Evolutionary conservation across 345 rosid species (phyloP).

Genomic region (Populus pruinosa): DNA sequence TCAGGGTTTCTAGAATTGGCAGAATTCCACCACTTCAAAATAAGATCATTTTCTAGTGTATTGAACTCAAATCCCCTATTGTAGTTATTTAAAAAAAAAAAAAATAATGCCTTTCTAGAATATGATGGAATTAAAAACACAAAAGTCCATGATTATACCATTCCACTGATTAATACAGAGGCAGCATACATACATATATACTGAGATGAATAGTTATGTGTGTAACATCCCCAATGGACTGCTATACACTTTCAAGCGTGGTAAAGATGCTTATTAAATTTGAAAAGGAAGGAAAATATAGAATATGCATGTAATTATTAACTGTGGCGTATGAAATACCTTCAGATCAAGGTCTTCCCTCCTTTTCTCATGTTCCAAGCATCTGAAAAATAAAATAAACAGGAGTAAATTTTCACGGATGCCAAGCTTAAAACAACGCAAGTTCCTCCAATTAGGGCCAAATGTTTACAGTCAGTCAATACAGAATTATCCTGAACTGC

Average conservation of each 20-base stretch:
- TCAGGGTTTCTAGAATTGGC: too few species aligned
- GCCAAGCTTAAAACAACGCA: neutral
- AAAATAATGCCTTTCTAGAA: too few species aligned
- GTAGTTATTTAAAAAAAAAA: too few species aligned
- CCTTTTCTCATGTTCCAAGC: constrained; percentile 57
- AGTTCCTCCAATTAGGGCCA: neutral
- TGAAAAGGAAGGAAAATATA: neutral
- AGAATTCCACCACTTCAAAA: too few species aligned
- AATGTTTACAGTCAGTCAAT: too few species aligned
- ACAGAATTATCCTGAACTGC: too few species aligned
- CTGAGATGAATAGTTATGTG: neutral
- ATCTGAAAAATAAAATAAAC: constrained; percentile 40
- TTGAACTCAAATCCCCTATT: too few species aligned
- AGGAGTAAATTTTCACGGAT: neutral
- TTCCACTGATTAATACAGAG: neutral
- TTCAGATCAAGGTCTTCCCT: constrained; percentile 50
- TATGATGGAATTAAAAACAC: neutral
- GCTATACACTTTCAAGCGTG: neutral
- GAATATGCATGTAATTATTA: neutral
- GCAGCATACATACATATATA: neutral
- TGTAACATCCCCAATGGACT: neutral
- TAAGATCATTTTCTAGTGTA: too few species aligned
- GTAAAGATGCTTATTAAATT: neutral
- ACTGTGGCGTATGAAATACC: constrained; percentile 37
- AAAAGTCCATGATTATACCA: neutral